Conservation (phyloP, 2,329 filamentous ascomycete species). For the Exophiala aquamarina region DNA sequence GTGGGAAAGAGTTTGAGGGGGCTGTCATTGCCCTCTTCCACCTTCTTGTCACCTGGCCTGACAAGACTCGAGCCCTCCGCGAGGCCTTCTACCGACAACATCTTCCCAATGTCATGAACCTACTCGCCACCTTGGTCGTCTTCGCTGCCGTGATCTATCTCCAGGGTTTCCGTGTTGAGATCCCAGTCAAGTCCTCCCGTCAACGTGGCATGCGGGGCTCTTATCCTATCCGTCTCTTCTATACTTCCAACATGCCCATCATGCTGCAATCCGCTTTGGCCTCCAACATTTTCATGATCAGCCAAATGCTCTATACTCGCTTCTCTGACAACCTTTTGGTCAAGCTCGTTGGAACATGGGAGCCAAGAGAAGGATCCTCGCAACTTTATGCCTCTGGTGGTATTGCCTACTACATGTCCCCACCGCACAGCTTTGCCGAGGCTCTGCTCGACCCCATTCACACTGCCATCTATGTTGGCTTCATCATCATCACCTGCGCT, state of each 20-base stretch:
- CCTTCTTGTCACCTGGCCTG: constrained; percentile 95
- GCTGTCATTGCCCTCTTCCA: constrained; percentile 98
- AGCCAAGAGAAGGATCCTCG: constrained; percentile 91
- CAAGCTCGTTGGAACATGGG: constrained; percentile 96
- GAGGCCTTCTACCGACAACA: constrained; percentile 99
- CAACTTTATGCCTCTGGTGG: constrained; percentile 93
- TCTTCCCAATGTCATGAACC: constrained; percentile 99
- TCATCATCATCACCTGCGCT: constrained; percentile 97
- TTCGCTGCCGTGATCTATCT: constrained; percentile 99
- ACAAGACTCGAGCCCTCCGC: constrained; percentile 97
- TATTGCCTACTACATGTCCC: constrained; percentile 99
- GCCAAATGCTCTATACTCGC: constrained; percentile 98
- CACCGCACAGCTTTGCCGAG: constrained; percentile 95
- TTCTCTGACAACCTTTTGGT: constrained; percentile 99
- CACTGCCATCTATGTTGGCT: constrained; percentile 90
- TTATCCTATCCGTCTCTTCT: constrained; percentile 98
- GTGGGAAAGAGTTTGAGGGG: constrained; percentile 98
- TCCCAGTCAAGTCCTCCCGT: constrained; percentile 98
- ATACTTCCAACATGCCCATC: constrained; percentile 99
- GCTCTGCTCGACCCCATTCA: constrained; percentile 96
- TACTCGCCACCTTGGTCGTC: constrained; percentile 86
- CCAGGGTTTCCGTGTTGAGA: constrained; percentile 98
- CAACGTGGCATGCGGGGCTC: constrained; percentile 98
- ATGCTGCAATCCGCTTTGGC: constrained; percentile 99
- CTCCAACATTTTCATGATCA: constrained; percentile 98